These are phyloP conservation scores for Pichia sp. DNA, from an alignment of 1,139 yeast genomes.

Conservation along the genomic window DNA sequence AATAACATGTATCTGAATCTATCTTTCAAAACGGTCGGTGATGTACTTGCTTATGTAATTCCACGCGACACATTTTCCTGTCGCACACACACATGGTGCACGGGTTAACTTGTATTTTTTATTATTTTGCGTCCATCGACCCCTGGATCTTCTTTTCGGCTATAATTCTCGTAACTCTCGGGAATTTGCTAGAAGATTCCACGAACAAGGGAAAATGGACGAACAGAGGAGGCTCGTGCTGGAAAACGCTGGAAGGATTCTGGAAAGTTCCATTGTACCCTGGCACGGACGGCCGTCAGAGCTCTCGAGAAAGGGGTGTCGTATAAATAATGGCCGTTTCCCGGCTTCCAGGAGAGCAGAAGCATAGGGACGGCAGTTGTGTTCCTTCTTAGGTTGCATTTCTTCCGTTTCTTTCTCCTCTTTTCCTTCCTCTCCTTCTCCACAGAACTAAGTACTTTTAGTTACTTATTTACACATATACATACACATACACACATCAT, in stretches of 20 bases:
- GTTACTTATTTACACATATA: conserved; percentile 2
- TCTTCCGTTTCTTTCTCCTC: not conserved
- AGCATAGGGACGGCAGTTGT: not conserved
- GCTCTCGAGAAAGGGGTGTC: not conserved
- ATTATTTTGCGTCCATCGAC: not conserved
- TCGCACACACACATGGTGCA: too few relatives aligned
- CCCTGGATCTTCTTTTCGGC: not conserved
- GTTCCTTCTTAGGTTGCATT: not conserved
- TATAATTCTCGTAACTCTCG: too few relatives aligned
- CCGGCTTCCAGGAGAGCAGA: not conserved
- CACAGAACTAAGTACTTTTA: not conserved
- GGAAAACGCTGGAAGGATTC: conserved; percentile 1
- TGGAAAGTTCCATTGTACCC: conserved; percentile 1
- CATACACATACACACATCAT: conserved; percentile 36
- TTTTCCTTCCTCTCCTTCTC: not conserved
- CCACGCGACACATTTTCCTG: too few relatives aligned
- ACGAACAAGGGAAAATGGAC: not conserved
- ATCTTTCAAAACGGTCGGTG: too few relatives aligned
- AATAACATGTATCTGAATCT: too few relatives aligned
- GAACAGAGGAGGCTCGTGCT: not conserved
- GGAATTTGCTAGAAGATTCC: not conserved
- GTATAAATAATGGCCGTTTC: not conserved
- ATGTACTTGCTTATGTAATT: too few relatives aligned
- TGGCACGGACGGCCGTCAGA: not conserved
- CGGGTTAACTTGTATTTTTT: too few relatives aligned